phyloP scores from a whole-genome alignment of 352 stramenopile species.

The Blastocystis sp. region DNA sequence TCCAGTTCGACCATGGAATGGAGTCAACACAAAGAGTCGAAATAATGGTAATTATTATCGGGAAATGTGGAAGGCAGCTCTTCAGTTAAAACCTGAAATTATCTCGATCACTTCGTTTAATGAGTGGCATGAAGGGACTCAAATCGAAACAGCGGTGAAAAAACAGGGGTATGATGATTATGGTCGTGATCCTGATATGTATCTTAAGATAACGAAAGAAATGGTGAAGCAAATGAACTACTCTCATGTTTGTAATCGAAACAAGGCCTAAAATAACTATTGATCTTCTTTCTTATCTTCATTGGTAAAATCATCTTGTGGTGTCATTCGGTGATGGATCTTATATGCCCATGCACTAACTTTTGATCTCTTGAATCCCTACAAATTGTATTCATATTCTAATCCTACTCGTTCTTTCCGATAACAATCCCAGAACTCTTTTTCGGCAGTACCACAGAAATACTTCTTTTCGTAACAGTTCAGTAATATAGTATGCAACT shows the following conservation, averaged over 20 bases:
- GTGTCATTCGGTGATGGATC: neutral
- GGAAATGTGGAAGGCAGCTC: constrained; percentile 61
- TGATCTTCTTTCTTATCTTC: neutral
- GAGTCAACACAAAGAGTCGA: constrained; percentile 46
- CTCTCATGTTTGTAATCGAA: neutral
- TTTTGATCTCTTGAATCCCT: constrained; percentile 46
- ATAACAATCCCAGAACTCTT: constrained; percentile 61
- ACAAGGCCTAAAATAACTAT: constrained; percentile 32
- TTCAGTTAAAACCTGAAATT: neutral
- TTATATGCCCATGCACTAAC: constrained; percentile 15
- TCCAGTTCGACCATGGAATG: constrained; percentile 65
- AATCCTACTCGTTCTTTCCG: constrained; percentile 12
- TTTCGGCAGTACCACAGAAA: constrained; percentile 51
- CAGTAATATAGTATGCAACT: constrained; percentile 9
- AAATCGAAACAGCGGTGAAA: constrained; percentile 63
- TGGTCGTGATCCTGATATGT: constrained; percentile 41
- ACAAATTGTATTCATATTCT: neutral
- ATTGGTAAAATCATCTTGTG: neutral
- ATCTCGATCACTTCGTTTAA: constrained; percentile 65
- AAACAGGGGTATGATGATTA: constrained; percentile 58
- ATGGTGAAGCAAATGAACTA: constrained; percentile 33
- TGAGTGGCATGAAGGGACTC: constrained; percentile 66
- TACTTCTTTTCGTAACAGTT: constrained; percentile 60
- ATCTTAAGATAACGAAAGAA: constrained; percentile 48
- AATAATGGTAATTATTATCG: constrained; percentile 62